Percentiles rank a stretch among this genome's conserved stretches.
Evolutionary conservation across 345 rosid species (phyloP).

Genomic region (Excoecaria agallocha): DNA sequence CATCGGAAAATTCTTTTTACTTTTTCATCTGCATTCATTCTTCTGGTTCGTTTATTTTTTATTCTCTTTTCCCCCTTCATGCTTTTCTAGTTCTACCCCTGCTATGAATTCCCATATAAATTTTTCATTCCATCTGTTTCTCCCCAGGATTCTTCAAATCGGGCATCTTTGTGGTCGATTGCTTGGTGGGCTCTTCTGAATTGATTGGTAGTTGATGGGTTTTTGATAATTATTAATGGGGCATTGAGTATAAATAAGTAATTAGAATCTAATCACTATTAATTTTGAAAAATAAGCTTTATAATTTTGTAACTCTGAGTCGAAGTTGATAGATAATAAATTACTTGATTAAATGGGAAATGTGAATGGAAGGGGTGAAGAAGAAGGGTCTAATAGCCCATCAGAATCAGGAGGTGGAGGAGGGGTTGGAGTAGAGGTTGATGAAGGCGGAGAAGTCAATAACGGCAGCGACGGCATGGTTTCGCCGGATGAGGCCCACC

Average conservation of each 20-base stretch:
- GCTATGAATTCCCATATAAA: background rate
- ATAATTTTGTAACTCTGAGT: slow-evolving; percentile 2
- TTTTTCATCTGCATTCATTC: background rate
- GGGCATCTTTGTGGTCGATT: slow-evolving; percentile 1
- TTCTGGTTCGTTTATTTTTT: background rate
- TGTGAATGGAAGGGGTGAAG: slow-evolving; percentile 88
- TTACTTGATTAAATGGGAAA: slow-evolving; percentile 59
- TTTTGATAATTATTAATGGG: background rate
- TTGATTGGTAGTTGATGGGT: background rate
- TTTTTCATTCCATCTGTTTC: background rate
- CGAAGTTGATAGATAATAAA: slow-evolving; percentile 12
- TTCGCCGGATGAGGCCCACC: slow-evolving; percentile 39
- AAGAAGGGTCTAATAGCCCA: slow-evolving; percentile 56
- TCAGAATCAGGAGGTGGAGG: slow-evolving; percentile 25
- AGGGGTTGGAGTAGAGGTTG: slow-evolving; percentile 29
- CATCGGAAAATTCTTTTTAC: slow-evolving; percentile 15
- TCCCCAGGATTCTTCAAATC: slow-evolving; percentile 8
- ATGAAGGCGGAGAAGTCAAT: slow-evolving; percentile 39
- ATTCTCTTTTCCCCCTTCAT: too few species aligned
- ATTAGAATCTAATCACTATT: background rate
- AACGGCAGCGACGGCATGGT: slow-evolving; percentile 40
- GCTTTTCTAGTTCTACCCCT: background rate
- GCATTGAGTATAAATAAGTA: background rate
- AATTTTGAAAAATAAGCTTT: background rate
- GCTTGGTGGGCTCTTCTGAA: slow-evolving; percentile 4